Base-by-base conservation (phyloP, 352 stramenopile genomes). In the Blastocystis sp. region DNA sequence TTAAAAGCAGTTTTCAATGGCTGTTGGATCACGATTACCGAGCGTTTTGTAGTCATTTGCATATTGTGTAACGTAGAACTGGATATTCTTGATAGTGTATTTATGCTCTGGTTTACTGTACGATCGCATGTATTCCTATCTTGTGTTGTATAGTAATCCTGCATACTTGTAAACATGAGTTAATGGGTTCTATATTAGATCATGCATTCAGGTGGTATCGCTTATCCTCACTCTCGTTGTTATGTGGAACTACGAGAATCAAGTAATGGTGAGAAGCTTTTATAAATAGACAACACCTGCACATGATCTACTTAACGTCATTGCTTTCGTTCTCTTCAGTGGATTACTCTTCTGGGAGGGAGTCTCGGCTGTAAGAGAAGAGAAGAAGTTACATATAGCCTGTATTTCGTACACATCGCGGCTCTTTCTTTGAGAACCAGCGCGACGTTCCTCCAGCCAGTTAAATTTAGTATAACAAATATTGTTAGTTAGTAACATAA, bases 311-410 rank as follows among this genome's bases (percentile, higher is more conserved):
- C 70, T 80, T 3, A 80, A 41, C 34, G 55, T 80, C 41, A 41
- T 80, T 9, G 62, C 70, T 6, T 80, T 80, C 34, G 55, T 64
- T 64, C 70, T 80, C 54, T 80, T 80, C 54, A 80, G 70, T 41
- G 7, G 53, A 18, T 41, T 80, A 11, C 70, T 80, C 41, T 80
- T 64, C 37, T 80, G 70, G 70, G 70, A 80, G 23, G 70, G 70
- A 26, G 55, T 80, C 5, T 34, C 13, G 9, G n/a, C 55, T 62
- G 70, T 80, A 23, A 9, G 70, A 23, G 29, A 34, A 23, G 26
- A 54, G 18, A 11, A 3, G 11, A 26, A 64, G 26, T 80, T 34
- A 26, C 29, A 41, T n/a, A 47, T 62, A 80, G 70, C 70, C 70
- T 20, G 70, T 80, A 45, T 80, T 80, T 53, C 70, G 43, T 6